A percentile compares a stretch with the other conserved stretches of the same genome.
phyloP scores from a whole-genome alignment of 2,329 filamentous ascomycete genomes.

The Cordyceps cateniannulata region DNA sequence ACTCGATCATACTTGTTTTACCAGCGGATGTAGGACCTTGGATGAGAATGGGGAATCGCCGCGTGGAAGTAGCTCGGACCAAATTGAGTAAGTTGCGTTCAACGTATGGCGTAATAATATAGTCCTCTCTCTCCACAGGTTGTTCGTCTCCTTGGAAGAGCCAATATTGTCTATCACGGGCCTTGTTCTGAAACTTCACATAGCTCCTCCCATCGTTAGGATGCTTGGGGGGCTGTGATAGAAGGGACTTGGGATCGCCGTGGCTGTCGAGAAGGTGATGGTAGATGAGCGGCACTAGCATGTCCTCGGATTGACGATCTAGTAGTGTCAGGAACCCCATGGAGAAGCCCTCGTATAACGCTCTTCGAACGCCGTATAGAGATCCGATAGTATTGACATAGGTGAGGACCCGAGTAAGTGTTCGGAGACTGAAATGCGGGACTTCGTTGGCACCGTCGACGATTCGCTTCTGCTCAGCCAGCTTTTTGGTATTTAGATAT shows the following conservation, averaged over 20 bases:
- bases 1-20: conserved; percentile 99
- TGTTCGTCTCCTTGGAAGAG: conserved; percentile 66
- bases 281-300: conserved; percentile 73
- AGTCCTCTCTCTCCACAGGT: conserved; percentile 68
- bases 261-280: conserved; percentile 70
- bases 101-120: conserved; percentile 94
- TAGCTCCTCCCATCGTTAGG: conserved; percentile 72
- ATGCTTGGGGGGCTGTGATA: conserved; percentile 70
- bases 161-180: conserved; percentile 73
- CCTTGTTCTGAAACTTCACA: conserved; percentile 66
- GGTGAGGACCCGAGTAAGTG: conserved; percentile 79
- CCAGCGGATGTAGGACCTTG: conserved; percentile 96
- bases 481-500: conserved; percentile 79
- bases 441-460: conserved; percentile 95
- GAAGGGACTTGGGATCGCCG: conserved; percentile 60
- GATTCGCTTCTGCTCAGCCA: conserved; percentile 74
- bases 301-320: conserved; percentile 70
- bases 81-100: conserved; percentile 92
- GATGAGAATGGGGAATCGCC: conserved; percentile 86
- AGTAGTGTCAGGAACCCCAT: conserved; percentile 97
- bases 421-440: conserved; percentile 94
- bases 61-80: conserved; percentile 85
- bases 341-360: conserved; percentile 89
- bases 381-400: conserved; percentile 83
- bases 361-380: conserved; percentile 76